Evolutionary conservation across 2,329 filamentous ascomycete species (phyloP), one percentile per base, ranked within the genome.

Genomic region (Scytalidium sp.): DNA sequence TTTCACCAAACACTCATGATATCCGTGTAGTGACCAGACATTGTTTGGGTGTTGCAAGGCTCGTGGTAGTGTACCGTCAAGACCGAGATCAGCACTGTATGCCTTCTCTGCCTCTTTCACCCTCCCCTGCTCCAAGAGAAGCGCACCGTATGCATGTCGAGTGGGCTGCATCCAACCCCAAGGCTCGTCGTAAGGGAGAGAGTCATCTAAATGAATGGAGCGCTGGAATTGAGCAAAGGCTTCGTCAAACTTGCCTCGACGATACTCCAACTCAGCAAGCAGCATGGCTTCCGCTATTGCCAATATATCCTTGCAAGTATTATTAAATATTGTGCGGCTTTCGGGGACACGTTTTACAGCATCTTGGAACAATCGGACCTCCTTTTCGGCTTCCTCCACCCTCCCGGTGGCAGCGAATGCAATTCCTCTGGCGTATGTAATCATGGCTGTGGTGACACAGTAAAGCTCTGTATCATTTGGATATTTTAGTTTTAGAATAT

Each of bases 151-250:
- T 0, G 86, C 86, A 64, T 90, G 87, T 3, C 85, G 73, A 0
- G 81, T 79, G 0, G 87, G 87, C 61, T 88, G 84, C 85, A 90
- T 89, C 86, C 87, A 90, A 0, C 84, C 84, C 86, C 86, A 90
- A 0, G 87, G 87, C 62, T 91, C 87, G 44, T 85, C 83, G 53
- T 88, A 90, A 0, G 81, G 81, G 22, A 90, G 72, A 0, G 64
- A 67, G 58, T 88, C 85, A 54, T 88, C 84, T 2, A 79, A 72
- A 1, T 68, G 61, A 19, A 88, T 80, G 0, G 85, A 76, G 10
- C 70, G 70, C 1, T 76, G 74, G 2, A 91, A 70, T 46, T 80
- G 73, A 3, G 67, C 60, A 60, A 88, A 90, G 0, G 86, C 87
- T 0, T 62, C 43, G 0, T 81, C 75, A 47, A 78, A 75, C 45